phyloP scores from a whole-genome alignment of 2,329 filamentous ascomycete species.

The Aureobasidium zeae region DNA sequence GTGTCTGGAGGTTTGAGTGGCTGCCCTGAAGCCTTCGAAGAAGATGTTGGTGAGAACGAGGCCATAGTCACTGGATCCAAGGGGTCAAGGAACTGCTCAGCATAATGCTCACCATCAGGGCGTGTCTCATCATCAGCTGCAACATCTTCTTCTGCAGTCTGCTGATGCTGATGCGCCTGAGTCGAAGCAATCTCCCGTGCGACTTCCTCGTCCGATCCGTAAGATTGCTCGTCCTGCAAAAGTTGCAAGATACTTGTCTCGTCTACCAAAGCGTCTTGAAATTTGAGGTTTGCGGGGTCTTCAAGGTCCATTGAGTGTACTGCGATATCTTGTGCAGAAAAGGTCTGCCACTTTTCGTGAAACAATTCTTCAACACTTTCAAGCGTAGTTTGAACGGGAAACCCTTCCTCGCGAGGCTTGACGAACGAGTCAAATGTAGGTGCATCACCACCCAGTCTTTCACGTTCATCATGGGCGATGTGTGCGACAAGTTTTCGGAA shows the following conservation, averaged over 20 bases:
- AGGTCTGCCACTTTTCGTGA: conserved; percentile 48
- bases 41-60: neutral
- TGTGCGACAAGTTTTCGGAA: conserved; percentile 56
- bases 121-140: conserved; percentile 13
- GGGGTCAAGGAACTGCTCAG: conserved; percentile 15
- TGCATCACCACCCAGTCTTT: conserved; percentile 33
- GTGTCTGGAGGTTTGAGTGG: neutral
- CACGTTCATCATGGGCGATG: conserved; percentile 56
- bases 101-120: conserved; percentile 15
- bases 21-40: neutral
- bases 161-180: conserved; percentile 22
- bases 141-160: neutral
- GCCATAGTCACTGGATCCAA: conserved; percentile 4
- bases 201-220: conserved; percentile 36
- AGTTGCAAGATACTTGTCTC: conserved; percentile 49
- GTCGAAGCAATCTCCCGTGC: conserved; percentile 27
- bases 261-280: conserved; percentile 47
- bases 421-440: conserved; percentile 59
- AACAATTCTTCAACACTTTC: conserved; percentile 85
- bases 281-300: conserved; percentile 1
- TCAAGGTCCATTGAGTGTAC: neutral
- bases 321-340: no score
- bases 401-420: conserved; percentile 31
- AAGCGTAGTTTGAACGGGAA: conserved; percentile 62
- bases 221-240: conserved; percentile 33